Percentiles rank a stretch among this genome's conserved stretches.
These are phyloP conservation scores for Yarrowia bubula DNA, from an alignment of 805 yeast species.

Conservation along the genomic window DNA sequence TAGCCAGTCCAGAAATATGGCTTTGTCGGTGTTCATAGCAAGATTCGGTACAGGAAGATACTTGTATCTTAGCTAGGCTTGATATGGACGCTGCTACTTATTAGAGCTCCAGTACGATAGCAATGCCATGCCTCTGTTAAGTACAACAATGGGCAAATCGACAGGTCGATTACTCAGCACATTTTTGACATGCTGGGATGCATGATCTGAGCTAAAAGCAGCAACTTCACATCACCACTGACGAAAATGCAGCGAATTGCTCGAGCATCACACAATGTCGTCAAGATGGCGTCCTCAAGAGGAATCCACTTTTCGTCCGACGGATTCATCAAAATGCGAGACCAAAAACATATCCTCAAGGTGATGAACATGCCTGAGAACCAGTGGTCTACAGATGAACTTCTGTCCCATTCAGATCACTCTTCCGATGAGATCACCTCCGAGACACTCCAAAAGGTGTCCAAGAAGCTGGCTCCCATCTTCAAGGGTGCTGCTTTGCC, in stretches of 20 bases:
- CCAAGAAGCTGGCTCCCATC: conserved; percentile 16
- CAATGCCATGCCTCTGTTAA: too few relatives aligned
- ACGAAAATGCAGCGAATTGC: conserved; percentile 7
- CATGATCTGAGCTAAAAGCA: not conserved
- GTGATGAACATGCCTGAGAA: conserved; percentile 5
- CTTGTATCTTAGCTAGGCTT: too few relatives aligned
- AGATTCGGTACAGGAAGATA: too few relatives aligned
- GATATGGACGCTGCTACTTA: too few relatives aligned
- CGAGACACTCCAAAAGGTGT: conserved; percentile 18
- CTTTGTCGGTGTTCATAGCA: too few relatives aligned
- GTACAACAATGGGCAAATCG: too few relatives aligned
- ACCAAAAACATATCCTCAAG: conserved; percentile 19
- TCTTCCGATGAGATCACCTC: conserved; percentile 23
- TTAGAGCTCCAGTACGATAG: too few relatives aligned
- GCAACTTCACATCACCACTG: not conserved
- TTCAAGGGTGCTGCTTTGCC: conserved; percentile 17
- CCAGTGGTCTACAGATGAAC: conserved; percentile 21
- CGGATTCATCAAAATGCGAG: conserved; percentile 14
- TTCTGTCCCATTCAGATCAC: conserved; percentile 13
- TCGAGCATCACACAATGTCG: not conserved
- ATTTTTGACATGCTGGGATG: not conserved
- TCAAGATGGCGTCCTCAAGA: not conserved
- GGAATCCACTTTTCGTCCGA: conserved; percentile 20
- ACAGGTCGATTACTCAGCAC: too few relatives aligned
- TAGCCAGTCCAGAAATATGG: too few relatives aligned